Evolutionary conservation across 169 alveolate genomes (phyloP).

Genomic region (Neospora caninum): DNA sequence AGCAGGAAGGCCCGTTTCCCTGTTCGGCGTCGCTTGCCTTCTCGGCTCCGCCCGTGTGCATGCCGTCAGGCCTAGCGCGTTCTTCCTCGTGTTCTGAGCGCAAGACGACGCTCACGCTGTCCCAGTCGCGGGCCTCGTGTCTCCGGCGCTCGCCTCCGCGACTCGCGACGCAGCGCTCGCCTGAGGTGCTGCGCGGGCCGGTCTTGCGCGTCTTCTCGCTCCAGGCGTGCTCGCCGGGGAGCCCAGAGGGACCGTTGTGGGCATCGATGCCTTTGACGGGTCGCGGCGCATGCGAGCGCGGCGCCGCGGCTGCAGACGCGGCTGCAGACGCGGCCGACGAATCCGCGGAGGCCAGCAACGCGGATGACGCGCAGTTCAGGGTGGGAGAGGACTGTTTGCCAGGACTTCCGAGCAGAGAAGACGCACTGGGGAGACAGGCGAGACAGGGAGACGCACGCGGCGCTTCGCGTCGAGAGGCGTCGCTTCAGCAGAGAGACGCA

Average conservation of each 20-base stretch:
- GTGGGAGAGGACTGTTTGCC: too few relatives aligned
- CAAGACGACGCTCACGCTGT: background rate
- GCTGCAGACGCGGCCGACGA: too few relatives aligned
- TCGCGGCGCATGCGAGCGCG: background rate
- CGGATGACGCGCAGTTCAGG: too few relatives aligned
- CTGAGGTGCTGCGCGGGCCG: background rate
- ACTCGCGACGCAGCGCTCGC: background rate
- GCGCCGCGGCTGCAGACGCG: background rate
- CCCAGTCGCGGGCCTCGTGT: background rate
- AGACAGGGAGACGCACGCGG: background rate
- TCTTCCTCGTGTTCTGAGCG: too few relatives aligned
- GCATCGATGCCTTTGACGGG: background rate
- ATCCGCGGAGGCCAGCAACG: too few relatives aligned
- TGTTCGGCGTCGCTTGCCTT: too few relatives aligned
- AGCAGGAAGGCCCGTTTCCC: too few relatives aligned
- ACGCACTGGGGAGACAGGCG: background rate
- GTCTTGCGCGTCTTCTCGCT: background rate
- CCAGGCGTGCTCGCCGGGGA: background rate
- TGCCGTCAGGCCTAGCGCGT: too few relatives aligned
- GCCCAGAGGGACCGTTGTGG: background rate
- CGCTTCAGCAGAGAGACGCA: background rate
- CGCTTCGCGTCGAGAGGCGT: background rate
- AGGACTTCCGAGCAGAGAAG: too few relatives aligned
- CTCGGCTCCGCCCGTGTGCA: too few relatives aligned
- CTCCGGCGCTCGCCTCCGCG: background rate